Evolutionary conservation across 306 rosid genomes (phyloP).

Genomic region (Glycine tomentella): DNA sequence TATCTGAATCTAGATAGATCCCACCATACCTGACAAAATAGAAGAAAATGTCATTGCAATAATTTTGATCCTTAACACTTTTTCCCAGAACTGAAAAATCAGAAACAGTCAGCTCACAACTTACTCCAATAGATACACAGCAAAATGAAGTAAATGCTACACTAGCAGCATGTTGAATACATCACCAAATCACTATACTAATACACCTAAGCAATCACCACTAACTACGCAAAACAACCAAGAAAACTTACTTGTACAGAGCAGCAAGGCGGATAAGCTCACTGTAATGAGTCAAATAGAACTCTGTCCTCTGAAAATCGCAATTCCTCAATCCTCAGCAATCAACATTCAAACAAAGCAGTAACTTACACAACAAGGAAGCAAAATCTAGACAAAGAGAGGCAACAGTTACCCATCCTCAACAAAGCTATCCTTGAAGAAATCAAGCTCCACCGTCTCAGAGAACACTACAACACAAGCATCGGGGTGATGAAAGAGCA

Average conservation of each 20-base stretch:
- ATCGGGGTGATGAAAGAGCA: constrained; percentile 68
- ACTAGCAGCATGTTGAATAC: constrained; percentile 15
- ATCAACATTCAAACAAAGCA: constrained; percentile 28
- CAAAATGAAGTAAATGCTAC: constrained; percentile 9
- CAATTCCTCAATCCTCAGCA: neutral
- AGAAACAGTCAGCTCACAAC: constrained; percentile 37
- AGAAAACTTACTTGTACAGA: constrained; percentile 75
- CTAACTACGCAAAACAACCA: constrained; percentile 8
- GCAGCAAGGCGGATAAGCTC: constrained; percentile 97
- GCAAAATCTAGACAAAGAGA: neutral
- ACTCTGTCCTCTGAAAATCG: constrained; percentile 64
- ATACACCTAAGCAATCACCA: neutral
- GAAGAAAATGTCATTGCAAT: constrained; percentile 38
- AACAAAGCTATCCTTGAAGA: constrained; percentile 74
- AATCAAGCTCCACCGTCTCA: constrained; percentile 94
- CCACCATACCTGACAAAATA: constrained; percentile 85
- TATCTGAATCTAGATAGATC: constrained; percentile 87
- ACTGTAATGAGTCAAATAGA: constrained; percentile 86
- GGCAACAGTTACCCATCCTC: constrained; percentile 72
- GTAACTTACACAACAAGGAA: constrained; percentile 13
- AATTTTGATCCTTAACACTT: neutral
- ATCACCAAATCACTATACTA: constrained; percentile 17
- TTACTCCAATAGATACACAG: constrained; percentile 24
- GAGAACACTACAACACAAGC: constrained; percentile 92
- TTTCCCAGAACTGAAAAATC: neutral